phyloP scores from a whole-genome alignment of 345 rosid genomes.

The Eucalyptus sp. region DNA sequence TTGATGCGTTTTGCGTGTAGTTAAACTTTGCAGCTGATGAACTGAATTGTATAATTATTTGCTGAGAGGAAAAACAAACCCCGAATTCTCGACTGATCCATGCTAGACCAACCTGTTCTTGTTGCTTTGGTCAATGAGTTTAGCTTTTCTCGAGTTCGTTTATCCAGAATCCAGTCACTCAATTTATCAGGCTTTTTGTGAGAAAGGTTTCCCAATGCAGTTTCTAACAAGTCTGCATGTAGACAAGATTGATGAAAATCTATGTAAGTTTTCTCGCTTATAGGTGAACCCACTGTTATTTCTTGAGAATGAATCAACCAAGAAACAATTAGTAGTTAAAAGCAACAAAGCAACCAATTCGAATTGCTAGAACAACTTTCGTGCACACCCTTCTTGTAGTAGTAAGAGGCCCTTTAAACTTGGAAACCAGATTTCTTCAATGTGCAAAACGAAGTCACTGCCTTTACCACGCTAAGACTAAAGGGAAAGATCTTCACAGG shows the following conservation, averaged over 20 bases:
- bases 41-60: neutral
- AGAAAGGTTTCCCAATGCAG: neutral
- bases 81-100: neutral
- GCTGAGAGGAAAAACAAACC: neutral
- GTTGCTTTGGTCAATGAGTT: neutral
- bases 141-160: neutral
- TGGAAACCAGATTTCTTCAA: neutral
- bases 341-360: neutral
- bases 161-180: neutral
- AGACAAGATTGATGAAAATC: neutral
- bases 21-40: neutral
- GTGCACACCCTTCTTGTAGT: neutral
- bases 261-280: neutral
- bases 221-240: neutral
- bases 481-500: conserved; percentile 6
- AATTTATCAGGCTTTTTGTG: neutral
- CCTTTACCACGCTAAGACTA: neutral
- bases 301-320: neutral
- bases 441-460: neutral
- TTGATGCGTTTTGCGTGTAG: neutral
- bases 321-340: neutral
- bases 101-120: neutral
- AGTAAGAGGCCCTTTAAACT: neutral
- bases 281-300: neutral
- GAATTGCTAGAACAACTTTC: neutral